Evolutionary conservation across 1,139 yeast genomes (phyloP).

Genomic region (Protomyces macrosporus): DNA sequence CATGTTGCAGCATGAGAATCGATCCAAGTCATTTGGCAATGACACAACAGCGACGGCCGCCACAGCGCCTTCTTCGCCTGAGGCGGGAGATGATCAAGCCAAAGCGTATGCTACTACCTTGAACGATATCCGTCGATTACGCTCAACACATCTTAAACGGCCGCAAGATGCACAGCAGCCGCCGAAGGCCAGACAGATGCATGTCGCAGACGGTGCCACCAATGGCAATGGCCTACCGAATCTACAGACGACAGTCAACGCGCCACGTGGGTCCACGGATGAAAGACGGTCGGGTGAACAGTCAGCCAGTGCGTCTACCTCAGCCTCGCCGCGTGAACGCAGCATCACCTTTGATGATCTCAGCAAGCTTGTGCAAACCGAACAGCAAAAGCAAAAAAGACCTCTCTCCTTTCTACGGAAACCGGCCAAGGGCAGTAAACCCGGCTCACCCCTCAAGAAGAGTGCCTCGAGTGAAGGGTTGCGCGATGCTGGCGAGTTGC

Average conservation of each 20-base stretch:
- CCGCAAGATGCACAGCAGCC: conserved; percentile 55
- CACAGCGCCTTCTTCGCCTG: conserved; percentile 31
- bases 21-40: conserved; percentile 2
- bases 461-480: background rate
- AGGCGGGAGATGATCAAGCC: too few relatives aligned
- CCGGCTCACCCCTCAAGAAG: conserved; percentile 8
- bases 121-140: conserved; percentile 68
- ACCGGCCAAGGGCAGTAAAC: background rate
- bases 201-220: conserved; percentile 40
- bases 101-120: conserved; percentile 56
- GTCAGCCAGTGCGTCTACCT: background rate
- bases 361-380: conserved; percentile 94
- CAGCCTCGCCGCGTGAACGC: conserved; percentile 47
- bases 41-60: background rate
- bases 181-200: conserved; percentile 56
- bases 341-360: conserved; percentile 90
- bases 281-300: background rate
- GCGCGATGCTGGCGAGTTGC: background rate
- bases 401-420: conserved; percentile 59
- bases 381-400: conserved; percentile 87
- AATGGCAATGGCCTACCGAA: background rate
- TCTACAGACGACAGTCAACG: background rate
- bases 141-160: conserved; percentile 66
- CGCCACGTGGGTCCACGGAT: background rate
- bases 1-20: background rate